Conservation (phyloP, 495 filamentous ascomycete species). For the Lasiosphaeria hispida region DNA sequence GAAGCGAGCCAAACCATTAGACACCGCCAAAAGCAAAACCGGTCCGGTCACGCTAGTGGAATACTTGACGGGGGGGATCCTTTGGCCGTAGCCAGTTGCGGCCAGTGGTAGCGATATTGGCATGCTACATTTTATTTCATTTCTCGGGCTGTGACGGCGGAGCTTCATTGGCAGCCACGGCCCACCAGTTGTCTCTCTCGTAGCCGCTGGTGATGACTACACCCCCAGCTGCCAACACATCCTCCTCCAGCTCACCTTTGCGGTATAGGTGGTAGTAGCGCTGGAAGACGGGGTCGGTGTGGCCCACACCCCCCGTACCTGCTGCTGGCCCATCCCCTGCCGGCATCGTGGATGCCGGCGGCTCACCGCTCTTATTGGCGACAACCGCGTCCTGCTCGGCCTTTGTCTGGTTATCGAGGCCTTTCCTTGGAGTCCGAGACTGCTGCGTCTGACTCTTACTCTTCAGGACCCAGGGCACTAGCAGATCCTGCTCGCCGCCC, state of each 20-base stretch:
- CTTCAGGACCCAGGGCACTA: conserved; percentile 92
- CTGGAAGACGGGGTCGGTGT: conserved; percentile 61
- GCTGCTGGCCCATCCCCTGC: conserved; percentile 8
- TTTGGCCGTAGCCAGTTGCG: background rate
- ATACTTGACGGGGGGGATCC: conserved; percentile 4
- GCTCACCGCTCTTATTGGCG: conserved; percentile 26
- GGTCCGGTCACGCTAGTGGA: conserved; percentile 12
- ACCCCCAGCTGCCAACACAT: conserved; percentile 74
- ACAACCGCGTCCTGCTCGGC: conserved; percentile 7
- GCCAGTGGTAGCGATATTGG: conserved; percentile 4
- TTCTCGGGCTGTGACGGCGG: conserved; percentile 7
- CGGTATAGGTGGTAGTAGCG: conserved; percentile 95
- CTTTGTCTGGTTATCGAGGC: conserved; percentile 5
- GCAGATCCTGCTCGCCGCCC: conserved; percentile 81
- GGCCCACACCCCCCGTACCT: conserved; percentile 4
- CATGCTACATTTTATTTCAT: conserved; percentile 5
- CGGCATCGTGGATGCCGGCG: conserved; percentile 5
- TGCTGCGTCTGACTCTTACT: conserved; percentile 20
- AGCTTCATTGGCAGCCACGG: conserved; percentile 36
- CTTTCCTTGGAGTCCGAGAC: conserved; percentile 6
- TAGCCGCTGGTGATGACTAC: conserved; percentile 77
- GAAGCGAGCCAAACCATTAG: conserved; percentile 9
- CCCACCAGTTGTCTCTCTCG: conserved; percentile 99
- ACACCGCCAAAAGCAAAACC: conserved; percentile 12
- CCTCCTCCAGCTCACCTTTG: conserved; percentile 79